These are phyloP conservation scores for Multifurca ochricompacta DNA, from an alignment of 768 basidiomycete species.

Conservation along the genomic window DNA sequence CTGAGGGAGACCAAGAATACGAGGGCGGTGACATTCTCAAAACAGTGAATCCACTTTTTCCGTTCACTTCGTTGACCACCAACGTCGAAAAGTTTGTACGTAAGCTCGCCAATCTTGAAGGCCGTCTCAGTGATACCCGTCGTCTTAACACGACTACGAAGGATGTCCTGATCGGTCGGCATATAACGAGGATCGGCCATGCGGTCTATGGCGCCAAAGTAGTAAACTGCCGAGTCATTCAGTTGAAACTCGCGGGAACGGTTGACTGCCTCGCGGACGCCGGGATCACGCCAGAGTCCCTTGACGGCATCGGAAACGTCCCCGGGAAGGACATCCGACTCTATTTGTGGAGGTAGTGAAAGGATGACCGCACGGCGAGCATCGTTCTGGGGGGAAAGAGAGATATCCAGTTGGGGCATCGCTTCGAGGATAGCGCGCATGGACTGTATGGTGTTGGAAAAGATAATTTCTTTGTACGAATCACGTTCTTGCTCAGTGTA, in stretches of 20 bases:
- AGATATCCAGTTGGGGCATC: conserved; percentile 75
- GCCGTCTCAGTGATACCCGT: conserved; percentile 97
- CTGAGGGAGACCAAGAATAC: conserved; percentile 89
- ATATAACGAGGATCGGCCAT: conserved; percentile 72
- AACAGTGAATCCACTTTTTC: conserved; percentile 96
- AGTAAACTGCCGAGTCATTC: conserved; percentile 94
- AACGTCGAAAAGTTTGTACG: conserved; percentile 89
- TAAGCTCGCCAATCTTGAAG: conserved; percentile 91
- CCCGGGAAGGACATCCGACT: conserved; percentile 64
- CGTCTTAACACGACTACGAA: conserved; percentile 91
- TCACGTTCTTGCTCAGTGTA: conserved; percentile 87
- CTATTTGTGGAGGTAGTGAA: conserved; percentile 68
- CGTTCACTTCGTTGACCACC: conserved; percentile 85
- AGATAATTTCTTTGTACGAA: conserved; percentile 94
- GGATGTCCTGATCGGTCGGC: conserved; percentile 93
- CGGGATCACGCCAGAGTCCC: conserved; percentile 72
- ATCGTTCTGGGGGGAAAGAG: conserved; percentile 63
- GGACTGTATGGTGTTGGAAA: conserved; percentile 86
- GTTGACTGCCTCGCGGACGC: conserved; percentile 73
- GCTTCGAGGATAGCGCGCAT: conserved; percentile 97
- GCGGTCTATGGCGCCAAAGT: conserved; percentile 86
- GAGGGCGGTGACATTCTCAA: conserved; percentile 89
- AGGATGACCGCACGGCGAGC: conserved; percentile 59
- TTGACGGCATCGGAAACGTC: conserved; percentile 75
- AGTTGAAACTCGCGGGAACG: conserved; percentile 92